Percentiles rank a stretch among this genome's conserved stretches.
phyloP scores from a whole-genome alignment of 164 flowering plant species.

The Akebia trifoliata region DNA sequence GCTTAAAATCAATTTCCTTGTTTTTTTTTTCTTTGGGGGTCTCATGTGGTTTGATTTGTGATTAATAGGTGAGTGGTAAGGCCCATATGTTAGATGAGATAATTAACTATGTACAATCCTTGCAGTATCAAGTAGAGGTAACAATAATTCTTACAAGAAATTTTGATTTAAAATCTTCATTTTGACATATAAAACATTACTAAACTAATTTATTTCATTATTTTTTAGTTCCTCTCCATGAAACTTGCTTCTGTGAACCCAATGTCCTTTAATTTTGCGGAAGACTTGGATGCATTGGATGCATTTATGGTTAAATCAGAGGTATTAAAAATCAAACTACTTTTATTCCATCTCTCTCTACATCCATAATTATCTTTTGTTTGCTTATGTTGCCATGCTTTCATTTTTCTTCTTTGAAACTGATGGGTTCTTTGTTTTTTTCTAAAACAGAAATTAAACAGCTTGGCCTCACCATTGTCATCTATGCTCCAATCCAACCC shows the following conservation, averaged over 20 bases:
- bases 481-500: constrained; percentile 34
- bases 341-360: neutral
- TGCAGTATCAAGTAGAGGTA: constrained; percentile 93
- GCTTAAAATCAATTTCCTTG: neutral
- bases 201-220: neutral
- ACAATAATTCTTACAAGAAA: neutral
- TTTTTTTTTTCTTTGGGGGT: neutral
- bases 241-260: constrained; percentile 84
- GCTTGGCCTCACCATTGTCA: constrained; percentile 31
- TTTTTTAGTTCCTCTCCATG: constrained; percentile 77
- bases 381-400: neutral
- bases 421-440: constrained; percentile 18
- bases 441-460: constrained; percentile 33
- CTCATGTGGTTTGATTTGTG: constrained; percentile 27
- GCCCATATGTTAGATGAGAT: constrained; percentile 87
- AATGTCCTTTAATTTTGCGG: constrained; percentile 48
- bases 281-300: constrained; percentile 55
- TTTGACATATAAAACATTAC: neutral
- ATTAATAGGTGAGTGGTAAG: constrained; percentile 70
- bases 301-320: constrained; percentile 38
- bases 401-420: neutral
- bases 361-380: constrained; percentile 1
- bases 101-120: constrained; percentile 82
- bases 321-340: neutral
- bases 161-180: neutral